phyloP scores from a whole-genome alignment of 2,329 filamentous ascomycete genomes.

The Trichophyton benhamiae region DNA sequence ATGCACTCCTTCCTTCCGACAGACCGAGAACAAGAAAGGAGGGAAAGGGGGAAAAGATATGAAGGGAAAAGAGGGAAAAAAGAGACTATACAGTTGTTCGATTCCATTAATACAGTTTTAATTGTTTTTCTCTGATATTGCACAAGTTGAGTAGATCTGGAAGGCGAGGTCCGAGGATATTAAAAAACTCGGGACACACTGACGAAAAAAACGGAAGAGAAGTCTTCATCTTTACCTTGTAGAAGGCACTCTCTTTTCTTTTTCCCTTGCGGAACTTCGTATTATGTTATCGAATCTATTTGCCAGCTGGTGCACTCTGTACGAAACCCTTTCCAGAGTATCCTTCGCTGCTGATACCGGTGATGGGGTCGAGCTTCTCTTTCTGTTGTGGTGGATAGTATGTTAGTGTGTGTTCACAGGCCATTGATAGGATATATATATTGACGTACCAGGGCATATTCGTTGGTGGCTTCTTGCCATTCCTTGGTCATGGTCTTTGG shows the following conservation, averaged over 20 bases:
- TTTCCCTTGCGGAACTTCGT: background rate
- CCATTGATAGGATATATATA: conserved; percentile 13
- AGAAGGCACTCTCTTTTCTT: background rate
- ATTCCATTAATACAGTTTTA: conserved; percentile 9
- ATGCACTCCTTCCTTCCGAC: background rate
- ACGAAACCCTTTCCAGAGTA: conserved; percentile 69
- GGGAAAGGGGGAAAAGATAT: background rate
- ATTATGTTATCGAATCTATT: conserved; percentile 6
- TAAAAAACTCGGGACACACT: background rate
- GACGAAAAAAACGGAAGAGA: background rate
- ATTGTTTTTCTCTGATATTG: conserved; percentile 6
- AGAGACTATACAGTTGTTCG: conserved; percentile 4
- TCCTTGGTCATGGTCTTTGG: conserved; percentile 92
- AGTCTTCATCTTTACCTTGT: background rate
- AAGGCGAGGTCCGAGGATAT: background rate
- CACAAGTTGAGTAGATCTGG: conserved; percentile 7
- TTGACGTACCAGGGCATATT: conserved; percentile 66
- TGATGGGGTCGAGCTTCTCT: conserved; percentile 77
- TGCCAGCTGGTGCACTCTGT: conserved; percentile 43
- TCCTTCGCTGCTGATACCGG: conserved; percentile 65
- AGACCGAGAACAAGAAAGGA: background rate
- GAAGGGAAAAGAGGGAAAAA: background rate
- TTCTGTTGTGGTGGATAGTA: conserved; percentile 38
- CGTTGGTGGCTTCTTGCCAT: conserved; percentile 90
- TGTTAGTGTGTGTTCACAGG: background rate